Evolutionary conservation across 176 grass and related monocot genomes (phyloP), one percentile per base, ranked within the genome.

Genomic region (Eremochloa ophiuroides): DNA sequence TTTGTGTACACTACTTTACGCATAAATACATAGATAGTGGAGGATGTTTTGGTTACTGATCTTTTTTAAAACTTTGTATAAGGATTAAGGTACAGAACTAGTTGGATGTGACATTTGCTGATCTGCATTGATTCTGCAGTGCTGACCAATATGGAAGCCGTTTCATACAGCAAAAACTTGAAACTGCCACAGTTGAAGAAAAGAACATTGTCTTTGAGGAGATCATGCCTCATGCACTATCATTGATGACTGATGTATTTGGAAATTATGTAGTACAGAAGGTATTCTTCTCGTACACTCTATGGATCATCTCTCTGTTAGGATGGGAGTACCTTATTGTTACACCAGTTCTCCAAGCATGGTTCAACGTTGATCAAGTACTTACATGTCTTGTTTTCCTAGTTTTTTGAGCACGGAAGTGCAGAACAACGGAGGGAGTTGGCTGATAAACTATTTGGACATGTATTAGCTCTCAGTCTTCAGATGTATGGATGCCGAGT

Each of bases 161-260:
- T 56, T 97, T 97, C 81, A 97, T 97, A 84, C 94, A 97, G 73
- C 94, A 97, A 76, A 97, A 94, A 86, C 94, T 97, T 43, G 94
- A 97, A 91, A 97, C 91, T 41, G 89, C 94, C 46, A 90, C 91
- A 88, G 25, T 85, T 59, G 91, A 97, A 80, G 91, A 94, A 84
- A 97, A 94, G 71, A 89, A 87, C 67, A 97, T 94, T 83, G 91
- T 97, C 78, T 97, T 94, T 73, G 80, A 92, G 76, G 94, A 94
- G 85, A 90, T 97, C 31, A 97, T 92, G 89, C 94, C 89, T 74
- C 85, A 85, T 77, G 87, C 91, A 62, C 80, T 94, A 44, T 87
- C 94, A 59, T 80, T 97, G 82, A 94, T 94, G 94, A 94, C 94
- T 13, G 94, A 97, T 88, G 94, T 97, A 8, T 97, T 97, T 90